A percentile compares a stretch with the other conserved stretches of the same genome.
These are phyloP conservation scores for Suillus bovinus DNA, from an alignment of 768 basidiomycete genomes.

Conservation along the genomic window DNA sequence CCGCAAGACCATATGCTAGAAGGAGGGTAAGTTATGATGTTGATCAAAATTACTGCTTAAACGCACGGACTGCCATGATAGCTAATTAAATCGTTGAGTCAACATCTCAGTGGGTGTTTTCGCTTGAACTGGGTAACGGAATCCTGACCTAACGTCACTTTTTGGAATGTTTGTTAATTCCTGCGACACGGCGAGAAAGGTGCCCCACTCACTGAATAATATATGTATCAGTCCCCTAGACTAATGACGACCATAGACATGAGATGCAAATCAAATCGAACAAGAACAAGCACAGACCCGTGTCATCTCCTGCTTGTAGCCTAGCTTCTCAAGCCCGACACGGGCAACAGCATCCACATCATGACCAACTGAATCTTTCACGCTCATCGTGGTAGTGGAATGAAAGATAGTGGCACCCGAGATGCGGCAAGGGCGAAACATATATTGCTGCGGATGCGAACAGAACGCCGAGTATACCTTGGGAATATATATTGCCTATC, in stretches of 20 bases:
- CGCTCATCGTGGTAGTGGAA: conserved; percentile 15
- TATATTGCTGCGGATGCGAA: not conserved
- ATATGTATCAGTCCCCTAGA: conserved; percentile 53
- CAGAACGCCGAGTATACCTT: not conserved
- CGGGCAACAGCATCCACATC: conserved; percentile 31
- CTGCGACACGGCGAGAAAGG: conserved; percentile 16
- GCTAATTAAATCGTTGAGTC: conserved; percentile 33
- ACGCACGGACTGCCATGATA: conserved; percentile 64
- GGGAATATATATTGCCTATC: not conserved
- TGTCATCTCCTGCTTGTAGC: conserved; percentile 56
- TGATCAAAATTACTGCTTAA: not conserved
- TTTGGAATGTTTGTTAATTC: not conserved
- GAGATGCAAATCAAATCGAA: not conserved
- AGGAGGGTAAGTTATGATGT: conserved; percentile 8
- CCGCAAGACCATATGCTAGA: conserved; percentile 55
- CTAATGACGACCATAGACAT: conserved; percentile 25
- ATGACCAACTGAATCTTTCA: conserved; percentile 7
- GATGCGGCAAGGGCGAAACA: not conserved
- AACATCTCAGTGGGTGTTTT: conserved; percentile 6
- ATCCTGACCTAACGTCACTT: conserved; percentile 52
- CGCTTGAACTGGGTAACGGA: conserved; percentile 8
- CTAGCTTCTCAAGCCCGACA: conserved; percentile 48
- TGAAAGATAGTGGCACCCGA: not conserved
- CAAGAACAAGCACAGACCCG: conserved; percentile 35
- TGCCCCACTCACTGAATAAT: conserved; percentile 48